These are phyloP conservation scores for Lecanoromycetidae sp. DNA, from an alignment of 2,329 filamentous ascomycete genomes.

Conservation along the genomic window DNA sequence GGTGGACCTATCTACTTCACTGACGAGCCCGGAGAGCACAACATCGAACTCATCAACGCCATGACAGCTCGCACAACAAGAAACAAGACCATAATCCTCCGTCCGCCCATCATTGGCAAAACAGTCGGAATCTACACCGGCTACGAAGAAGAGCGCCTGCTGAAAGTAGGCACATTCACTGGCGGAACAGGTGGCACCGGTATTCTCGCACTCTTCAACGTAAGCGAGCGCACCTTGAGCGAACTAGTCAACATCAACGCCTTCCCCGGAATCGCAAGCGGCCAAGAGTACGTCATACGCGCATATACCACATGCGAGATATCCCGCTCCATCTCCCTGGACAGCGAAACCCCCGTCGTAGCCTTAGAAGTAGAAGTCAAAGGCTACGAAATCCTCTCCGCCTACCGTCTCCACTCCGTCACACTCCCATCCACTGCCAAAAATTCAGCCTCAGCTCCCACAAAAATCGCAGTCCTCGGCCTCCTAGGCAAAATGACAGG, in stretches of 20 bases:
- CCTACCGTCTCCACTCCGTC: slow-evolving; percentile 54
- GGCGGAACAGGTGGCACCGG: slow-evolving; percentile 28
- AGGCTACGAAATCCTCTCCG: slow-evolving; percentile 72
- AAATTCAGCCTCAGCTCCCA: slow-evolving; percentile 27
- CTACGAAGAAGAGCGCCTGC: slow-evolving; percentile 59
- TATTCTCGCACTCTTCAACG: slow-evolving; percentile 77
- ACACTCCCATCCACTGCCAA: slow-evolving; percentile 23
- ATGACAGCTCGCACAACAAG: slow-evolving; percentile 65
- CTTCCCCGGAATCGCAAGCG: slow-evolving; percentile 58
- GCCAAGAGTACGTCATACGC: slow-evolving; percentile 56
- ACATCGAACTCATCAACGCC: slow-evolving; percentile 61
- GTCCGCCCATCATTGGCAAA: slow-evolving; percentile 63
- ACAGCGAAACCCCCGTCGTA: slow-evolving; percentile 41
- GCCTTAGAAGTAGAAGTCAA: slow-evolving; percentile 49
- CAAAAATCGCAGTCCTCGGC: slow-evolving; percentile 57
- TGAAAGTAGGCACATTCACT: slow-evolving; percentile 70
- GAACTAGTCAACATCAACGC: slow-evolving; percentile 58
- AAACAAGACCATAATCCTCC: slow-evolving; percentile 66
- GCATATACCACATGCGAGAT: slow-evolving; percentile 57
- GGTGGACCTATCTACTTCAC: slow-evolving; percentile 94
- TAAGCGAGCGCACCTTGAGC: slow-evolving; percentile 48
- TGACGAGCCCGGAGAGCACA: slow-evolving; percentile 71
- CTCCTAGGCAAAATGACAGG: slow-evolving; percentile 84
- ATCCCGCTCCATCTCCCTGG: slow-evolving; percentile 39
- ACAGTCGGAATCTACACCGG: slow-evolving; percentile 60